Percentiles rank a stretch among this genome's conserved stretches.
These are phyloP conservation scores for Meyerozyma smithsonii DNA, from an alignment of 1,139 yeast genomes.

Conservation along the genomic window DNA sequence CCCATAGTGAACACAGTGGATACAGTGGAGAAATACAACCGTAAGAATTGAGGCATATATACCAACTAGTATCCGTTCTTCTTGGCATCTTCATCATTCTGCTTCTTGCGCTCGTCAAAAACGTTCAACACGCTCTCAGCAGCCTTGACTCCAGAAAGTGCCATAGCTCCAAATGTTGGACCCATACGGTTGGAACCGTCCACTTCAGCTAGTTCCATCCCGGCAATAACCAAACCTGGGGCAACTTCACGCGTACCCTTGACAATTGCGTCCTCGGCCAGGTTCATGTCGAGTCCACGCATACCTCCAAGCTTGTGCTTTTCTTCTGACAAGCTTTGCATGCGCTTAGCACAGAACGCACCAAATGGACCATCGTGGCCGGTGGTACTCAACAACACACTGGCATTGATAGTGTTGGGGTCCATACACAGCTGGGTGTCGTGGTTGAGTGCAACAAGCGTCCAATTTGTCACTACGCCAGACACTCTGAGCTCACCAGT, in stretches of 20 bases:
- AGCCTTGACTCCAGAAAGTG: conserved; percentile 70
- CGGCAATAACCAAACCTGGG: conserved; percentile 71
- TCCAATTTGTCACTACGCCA: conserved; percentile 84
- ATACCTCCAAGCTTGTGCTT: conserved; percentile 53
- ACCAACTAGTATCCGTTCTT: neutral
- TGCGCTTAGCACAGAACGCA: conserved; percentile 63
- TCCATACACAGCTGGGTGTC: conserved; percentile 81
- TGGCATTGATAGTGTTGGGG: conserved; percentile 74
- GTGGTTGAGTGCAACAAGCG: conserved; percentile 71
- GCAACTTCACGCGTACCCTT: conserved; percentile 65
- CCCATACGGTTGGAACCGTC: conserved; percentile 83
- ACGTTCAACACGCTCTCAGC: conserved; percentile 58
- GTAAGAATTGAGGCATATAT: neutral
- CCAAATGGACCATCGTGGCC: conserved; percentile 88
- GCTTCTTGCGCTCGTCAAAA: conserved; percentile 44
- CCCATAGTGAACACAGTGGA: neutral
- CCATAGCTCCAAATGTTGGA: conserved; percentile 83
- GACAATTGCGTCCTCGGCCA: conserved; percentile 74
- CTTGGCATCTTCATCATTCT: conserved; percentile 17
- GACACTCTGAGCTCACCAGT: conserved; percentile 61
- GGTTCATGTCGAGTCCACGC: conserved; percentile 78
- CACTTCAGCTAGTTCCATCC: conserved; percentile 78
- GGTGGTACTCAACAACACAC: conserved; percentile 66
- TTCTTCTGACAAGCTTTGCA: conserved; percentile 17
- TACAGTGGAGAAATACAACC: neutral